Percentiles rank a stretch among this genome's conserved stretches.
Evolutionary conservation across 371 early-diverging fungal genomes (phyloP).

Genomic region (Homolaphlyctis polyrhiza): DNA sequence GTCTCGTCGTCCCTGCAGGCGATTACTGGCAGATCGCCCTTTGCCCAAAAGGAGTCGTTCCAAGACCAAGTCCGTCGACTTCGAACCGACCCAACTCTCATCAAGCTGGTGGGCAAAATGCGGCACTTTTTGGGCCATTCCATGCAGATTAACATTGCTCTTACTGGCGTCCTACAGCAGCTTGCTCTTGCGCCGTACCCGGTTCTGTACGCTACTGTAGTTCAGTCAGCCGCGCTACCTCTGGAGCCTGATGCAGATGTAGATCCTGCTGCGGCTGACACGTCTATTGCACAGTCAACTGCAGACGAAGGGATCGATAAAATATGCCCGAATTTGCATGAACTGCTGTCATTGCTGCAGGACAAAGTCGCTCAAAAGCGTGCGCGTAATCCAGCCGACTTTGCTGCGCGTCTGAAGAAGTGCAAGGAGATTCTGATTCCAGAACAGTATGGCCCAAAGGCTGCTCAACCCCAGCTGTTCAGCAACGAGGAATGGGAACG

Average conservation of each 20-base stretch:
- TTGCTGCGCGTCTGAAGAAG: too few relatives aligned
- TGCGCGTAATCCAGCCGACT: too few relatives aligned
- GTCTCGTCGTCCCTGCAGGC: not conserved
- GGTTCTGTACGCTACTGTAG: slow-evolving; percentile 19
- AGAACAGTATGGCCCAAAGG: too few relatives aligned
- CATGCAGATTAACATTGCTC: slow-evolving; percentile 79
- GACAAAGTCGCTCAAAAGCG: too few relatives aligned
- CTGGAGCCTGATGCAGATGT: too few relatives aligned
- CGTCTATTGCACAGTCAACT: too few relatives aligned
- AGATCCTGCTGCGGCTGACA: too few relatives aligned
- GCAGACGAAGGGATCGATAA: too few relatives aligned
- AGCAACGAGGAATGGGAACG: not conserved
- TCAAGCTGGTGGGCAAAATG: slow-evolving; percentile 33
- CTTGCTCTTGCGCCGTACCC: slow-evolving; percentile 50
- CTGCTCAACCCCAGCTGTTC: too few relatives aligned
- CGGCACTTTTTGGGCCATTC: slow-evolving; percentile 75
- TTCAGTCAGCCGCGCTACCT: not conserved
- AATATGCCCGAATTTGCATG: too few relatives aligned
- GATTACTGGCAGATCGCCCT: not conserved
- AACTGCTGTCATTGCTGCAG: too few relatives aligned
- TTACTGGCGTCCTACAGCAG: slow-evolving; percentile 83
- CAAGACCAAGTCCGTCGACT: not conserved
- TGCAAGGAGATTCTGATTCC: too few relatives aligned
- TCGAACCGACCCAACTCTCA: slow-evolving; percentile 22
- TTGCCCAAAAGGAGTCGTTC: not conserved